A percentile compares a stretch with the other conserved stretches of the same genome.
Conservation (phyloP, 768 basidiomycete genomes). For the Tulasnella sp. region DNA sequence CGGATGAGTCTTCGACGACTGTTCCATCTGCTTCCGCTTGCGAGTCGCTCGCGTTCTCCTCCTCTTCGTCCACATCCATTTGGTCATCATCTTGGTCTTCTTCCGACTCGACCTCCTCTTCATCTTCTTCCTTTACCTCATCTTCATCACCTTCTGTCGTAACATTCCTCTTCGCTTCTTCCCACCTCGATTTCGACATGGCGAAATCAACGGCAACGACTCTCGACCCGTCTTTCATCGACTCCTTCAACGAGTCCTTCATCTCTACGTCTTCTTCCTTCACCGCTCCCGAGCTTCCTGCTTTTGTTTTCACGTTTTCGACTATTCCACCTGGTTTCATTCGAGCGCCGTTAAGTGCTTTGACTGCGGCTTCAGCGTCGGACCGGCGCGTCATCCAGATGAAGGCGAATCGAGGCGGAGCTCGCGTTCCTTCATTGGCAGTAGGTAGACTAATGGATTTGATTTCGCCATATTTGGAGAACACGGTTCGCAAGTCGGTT, state of each 20-base stretch:
- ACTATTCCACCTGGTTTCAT: conserved; percentile 51
- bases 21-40: conserved; percentile 31
- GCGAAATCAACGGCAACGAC: conserved; percentile 95
- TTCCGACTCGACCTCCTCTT: conserved; percentile 34
- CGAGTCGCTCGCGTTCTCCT: not conserved
- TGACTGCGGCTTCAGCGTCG: conserved; percentile 78
- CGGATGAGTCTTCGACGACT: conserved; percentile 29
- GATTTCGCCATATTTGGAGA: conserved; percentile 84
- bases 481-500: conserved; percentile 77
- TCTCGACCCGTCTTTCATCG: conserved; percentile 47
- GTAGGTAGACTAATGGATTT: conserved; percentile 77
- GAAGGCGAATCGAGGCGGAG: conserved; percentile 75
- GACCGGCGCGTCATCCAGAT: conserved; percentile 87
- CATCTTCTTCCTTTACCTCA: conserved; percentile 35
- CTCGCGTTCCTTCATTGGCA: not conserved
- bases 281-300: conserved; percentile 31
- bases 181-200: conserved; percentile 88
- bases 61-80: conserved; percentile 24
- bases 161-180: conserved; percentile 63
- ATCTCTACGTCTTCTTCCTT: conserved; percentile 45
- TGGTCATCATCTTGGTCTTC: conserved; percentile 35
- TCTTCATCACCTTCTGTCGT: not conserved
- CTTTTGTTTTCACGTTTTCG: conserved; percentile 23
- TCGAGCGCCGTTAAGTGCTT: conserved; percentile 70
- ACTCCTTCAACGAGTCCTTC: conserved; percentile 45